Evolutionary conservation across 1,284 basidiomycete species (phyloP).

Genomic region (Ustilago tritici): DNA sequence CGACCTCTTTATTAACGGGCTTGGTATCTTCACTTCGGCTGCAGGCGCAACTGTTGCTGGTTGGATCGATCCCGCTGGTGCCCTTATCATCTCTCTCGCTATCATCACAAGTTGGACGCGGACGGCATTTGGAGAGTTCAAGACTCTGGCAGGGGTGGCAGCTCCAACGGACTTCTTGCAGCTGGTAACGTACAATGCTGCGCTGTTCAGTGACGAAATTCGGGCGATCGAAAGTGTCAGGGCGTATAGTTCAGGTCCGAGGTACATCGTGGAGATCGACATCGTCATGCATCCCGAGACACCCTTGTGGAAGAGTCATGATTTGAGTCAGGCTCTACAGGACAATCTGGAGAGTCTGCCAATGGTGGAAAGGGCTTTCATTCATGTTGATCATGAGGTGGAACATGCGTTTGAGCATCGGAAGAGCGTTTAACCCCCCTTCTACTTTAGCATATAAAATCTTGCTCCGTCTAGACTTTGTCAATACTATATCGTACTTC

Average conservation of each 20-base stretch:
- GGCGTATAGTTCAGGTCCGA: constrained; percentile 72
- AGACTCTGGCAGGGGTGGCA: constrained; percentile 87
- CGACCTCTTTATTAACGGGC: constrained; percentile 73
- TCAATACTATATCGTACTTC: background rate
- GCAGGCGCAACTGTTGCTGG: constrained; percentile 87
- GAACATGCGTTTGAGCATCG: constrained; percentile 60
- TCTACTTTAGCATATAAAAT: background rate
- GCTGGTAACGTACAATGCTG: constrained; percentile 86
- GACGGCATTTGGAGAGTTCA: constrained; percentile 76
- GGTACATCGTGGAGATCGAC: constrained; percentile 94
- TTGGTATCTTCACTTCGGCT: constrained; percentile 88
- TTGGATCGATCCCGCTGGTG: constrained; percentile 87
- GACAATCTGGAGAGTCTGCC: constrained; percentile 93
- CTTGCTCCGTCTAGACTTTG: too few species aligned
- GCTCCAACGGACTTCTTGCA: constrained; percentile 91
- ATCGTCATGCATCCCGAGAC: constrained; percentile 91
- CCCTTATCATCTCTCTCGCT: constrained; percentile 78
- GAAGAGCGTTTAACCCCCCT: constrained; percentile 33
- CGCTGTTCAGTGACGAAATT: constrained; percentile 79
- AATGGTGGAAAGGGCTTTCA: constrained; percentile 77
- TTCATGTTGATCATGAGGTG: constrained; percentile 62
- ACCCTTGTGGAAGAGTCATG: constrained; percentile 90
- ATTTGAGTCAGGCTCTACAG: constrained; percentile 89
- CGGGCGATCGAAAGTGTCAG: constrained; percentile 81
- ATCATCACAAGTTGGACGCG: constrained; percentile 83